Conservation (phyloP, 805 yeast species). For the Candida jianshihensis region DNA sequence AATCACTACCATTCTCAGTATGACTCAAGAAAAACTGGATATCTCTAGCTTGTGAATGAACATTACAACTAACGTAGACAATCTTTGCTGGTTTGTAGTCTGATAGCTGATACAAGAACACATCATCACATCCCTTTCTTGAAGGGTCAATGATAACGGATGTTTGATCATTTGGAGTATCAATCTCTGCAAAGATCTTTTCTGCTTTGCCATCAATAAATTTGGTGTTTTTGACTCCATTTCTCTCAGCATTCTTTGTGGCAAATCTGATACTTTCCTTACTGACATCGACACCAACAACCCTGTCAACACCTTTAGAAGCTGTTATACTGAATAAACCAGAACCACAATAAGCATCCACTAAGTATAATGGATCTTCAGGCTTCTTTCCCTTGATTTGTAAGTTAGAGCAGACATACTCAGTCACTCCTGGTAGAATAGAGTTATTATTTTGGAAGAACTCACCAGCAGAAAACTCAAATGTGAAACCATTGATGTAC, state of each 20-base stretch:
- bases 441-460: conserved; percentile 95
- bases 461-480: conserved; percentile 90
- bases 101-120: conserved; percentile 78
- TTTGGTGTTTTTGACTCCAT: conserved; percentile 68
- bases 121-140: conserved; percentile 91
- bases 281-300: conserved; percentile 90
- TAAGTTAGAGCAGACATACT: conserved; percentile 71
- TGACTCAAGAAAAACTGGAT: conserved; percentile 71
- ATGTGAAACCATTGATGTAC: conserved; percentile 63
- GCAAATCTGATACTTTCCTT: conserved; percentile 91
- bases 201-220: conserved; percentile 93
- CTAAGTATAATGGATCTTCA: conserved; percentile 56
- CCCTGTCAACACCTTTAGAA: conserved; percentile 71
- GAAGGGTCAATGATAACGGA: conserved; percentile 95
- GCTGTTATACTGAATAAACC: conserved; percentile 90
- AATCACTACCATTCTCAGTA: conserved; percentile 54
- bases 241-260: conserved; percentile 65
- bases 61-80: conserved; percentile 96
- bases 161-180: conserved; percentile 68
- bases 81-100: conserved; percentile 78
- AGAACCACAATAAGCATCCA: conserved; percentile 95
- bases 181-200: conserved; percentile 71
- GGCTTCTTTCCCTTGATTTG: conserved; percentile 31
- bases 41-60: conserved; percentile 95
- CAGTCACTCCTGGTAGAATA: conserved; percentile 76